These are phyloP conservation scores for Sphagnum magellanicum DNA, from an alignment of 228 moss, liverwort and hornwort genomes.

Conservation along the genomic window DNA sequence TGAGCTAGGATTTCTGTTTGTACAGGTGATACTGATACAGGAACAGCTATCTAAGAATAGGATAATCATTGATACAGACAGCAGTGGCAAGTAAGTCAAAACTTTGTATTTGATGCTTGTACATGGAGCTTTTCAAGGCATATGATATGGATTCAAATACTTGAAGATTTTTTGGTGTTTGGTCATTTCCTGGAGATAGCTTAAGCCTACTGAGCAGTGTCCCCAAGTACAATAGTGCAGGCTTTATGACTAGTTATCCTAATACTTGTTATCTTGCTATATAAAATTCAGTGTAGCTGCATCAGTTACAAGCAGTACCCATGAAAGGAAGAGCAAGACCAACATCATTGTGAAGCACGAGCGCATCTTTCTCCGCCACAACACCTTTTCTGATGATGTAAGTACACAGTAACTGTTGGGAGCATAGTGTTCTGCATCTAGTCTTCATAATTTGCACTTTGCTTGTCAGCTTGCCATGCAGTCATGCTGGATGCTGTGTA, in stretches of 20 bases:
- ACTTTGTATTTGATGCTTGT: neutral
- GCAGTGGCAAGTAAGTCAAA: constrained; percentile 86
- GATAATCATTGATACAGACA: constrained; percentile 88
- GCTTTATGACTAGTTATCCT: too few relatives aligned
- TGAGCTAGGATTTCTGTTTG: constrained; percentile 11
- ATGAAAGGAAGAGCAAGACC: constrained; percentile 99
- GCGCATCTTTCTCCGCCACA: constrained; percentile 75
- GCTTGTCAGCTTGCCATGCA: neutral
- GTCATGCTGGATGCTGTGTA: too few relatives aligned
- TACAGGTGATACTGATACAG: constrained; percentile 95
- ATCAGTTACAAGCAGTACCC: constrained; percentile 98
- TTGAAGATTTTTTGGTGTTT: too few relatives aligned
- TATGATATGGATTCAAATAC: neutral
- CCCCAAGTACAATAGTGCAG: too few relatives aligned
- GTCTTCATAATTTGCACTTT: too few relatives aligned
- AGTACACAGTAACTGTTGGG: constrained; percentile 1
- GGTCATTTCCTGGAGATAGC: too few relatives aligned
- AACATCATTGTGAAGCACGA: constrained; percentile 98
- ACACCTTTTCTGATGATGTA: constrained; percentile 97
- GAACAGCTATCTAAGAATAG: constrained; percentile 98
- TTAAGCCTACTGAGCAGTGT: too few relatives aligned
- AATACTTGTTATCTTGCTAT: neutral
- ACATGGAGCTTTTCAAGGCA: neutral
- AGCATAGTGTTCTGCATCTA: neutral
- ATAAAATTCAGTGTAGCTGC: constrained; percentile 70